These are phyloP conservation scores for Begonia fuchsioides DNA, from an alignment of 306 rosid species.

Conservation along the genomic window DNA sequence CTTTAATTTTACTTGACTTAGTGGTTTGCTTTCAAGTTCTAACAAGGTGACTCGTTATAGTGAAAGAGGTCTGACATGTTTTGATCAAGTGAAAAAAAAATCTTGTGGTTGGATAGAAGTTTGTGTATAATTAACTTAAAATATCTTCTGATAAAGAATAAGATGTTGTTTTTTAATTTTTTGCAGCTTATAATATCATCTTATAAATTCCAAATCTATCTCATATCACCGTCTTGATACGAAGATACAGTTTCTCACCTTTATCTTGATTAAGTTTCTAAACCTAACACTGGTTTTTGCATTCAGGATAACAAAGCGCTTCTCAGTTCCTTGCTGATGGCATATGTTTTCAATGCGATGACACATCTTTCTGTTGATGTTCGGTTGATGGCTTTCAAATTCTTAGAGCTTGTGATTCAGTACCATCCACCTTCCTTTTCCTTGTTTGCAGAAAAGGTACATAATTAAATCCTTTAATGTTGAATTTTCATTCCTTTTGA, in stretches of 20 bases:
- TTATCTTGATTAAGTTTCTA: background rate
- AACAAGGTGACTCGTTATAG: too few relatives aligned
- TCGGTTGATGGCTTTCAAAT: slow-evolving; percentile 70
- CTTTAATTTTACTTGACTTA: too few relatives aligned
- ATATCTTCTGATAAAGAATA: too few relatives aligned
- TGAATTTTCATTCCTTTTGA: slow-evolving; percentile 1
- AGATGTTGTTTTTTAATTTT: background rate
- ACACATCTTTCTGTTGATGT: slow-evolving; percentile 53
- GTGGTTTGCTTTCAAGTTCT: too few relatives aligned
- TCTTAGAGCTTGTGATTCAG: slow-evolving; percentile 60
- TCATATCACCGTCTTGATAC: too few relatives aligned
- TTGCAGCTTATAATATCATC: background rate
- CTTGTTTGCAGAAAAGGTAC: slow-evolving; percentile 69
- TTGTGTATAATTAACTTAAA: too few relatives aligned
- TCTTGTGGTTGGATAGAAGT: background rate
- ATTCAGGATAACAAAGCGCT: slow-evolving; percentile 66
- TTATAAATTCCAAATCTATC: too few relatives aligned
- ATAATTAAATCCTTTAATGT: slow-evolving; percentile 5
- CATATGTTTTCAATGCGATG: slow-evolving; percentile 82
- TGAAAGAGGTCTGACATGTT: too few relatives aligned
- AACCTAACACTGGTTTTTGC: background rate
- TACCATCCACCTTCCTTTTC: slow-evolving; percentile 54
- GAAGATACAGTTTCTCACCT: too few relatives aligned
- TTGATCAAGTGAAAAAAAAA: background rate
- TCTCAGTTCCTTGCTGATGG: slow-evolving; percentile 52